Evolutionary conservation across 768 basidiomycete genomes (phyloP), one percentile per base, ranked within the genome.

Genomic region (Auricularia heimuer): DNA sequence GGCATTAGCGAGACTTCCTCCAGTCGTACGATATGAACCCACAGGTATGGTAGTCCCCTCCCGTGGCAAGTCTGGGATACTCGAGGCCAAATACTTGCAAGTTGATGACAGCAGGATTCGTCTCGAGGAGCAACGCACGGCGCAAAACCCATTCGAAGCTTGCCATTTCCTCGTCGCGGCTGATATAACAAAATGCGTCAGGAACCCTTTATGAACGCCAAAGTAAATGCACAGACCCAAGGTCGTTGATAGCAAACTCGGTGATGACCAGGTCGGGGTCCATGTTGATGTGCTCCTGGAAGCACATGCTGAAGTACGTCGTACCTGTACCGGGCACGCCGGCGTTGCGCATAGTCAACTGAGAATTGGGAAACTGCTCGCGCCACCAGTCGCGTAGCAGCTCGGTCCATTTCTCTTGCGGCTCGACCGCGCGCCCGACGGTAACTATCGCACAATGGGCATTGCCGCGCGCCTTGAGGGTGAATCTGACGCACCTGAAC

Each of bases 141-240:
- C 74, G 62, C 3, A 76, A 64, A 6, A 76, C 71, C 62, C 72
- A 73, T 68, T 76, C 75, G 70, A 74, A 75, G 65, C 73, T 73
- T 62, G 73, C 71, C 47, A 33, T 60, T 29, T 60, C 56, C 56
- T 60, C 56, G 7, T 29, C 34, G 14, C 56, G 21, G 16, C 34
- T 51, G 3, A 51, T 10, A 51, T 29, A 29, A 29, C 2, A 29
- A 29, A 29, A 29, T 29, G 29, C 29, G 29, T 29, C 29, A 29
- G 29, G 29, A 29, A 29, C 29, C 29, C 29, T 29, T 29, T 29
- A 29, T 29, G 29, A 29, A 29, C 29, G 29, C 29, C 29, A 29
- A 29, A 3, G 3, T 1, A 18, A 51, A 16, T 6, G 18, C 14
- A 44, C 64, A 12, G n/a, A 65, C 66, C 66, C 35, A 33, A 62